Base-by-base conservation (phyloP, 805 yeast genomes). In the Candida sakaeoensis region DNA sequence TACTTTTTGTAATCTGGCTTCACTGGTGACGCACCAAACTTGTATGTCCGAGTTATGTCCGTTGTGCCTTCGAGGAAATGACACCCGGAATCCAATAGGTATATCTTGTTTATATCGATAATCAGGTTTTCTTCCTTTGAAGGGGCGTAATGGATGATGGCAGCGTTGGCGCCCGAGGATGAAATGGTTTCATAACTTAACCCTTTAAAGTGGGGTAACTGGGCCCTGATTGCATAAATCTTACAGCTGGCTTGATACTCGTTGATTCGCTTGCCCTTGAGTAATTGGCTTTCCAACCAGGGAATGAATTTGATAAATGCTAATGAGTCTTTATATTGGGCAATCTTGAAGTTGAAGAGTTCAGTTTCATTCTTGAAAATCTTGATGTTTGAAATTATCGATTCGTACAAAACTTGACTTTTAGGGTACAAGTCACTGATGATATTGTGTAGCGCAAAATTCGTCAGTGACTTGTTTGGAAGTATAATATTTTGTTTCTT, bases 1-100 rank as follows among this genome's bases (percentile, higher is more conserved):
- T 80, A 80, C 47, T 72, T 74, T 55, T 83, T 82, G 46, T 83
- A 84, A 12, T 91, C 86, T 2, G 61, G 58, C 1, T n/a, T n/a
- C n/a, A 50, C 48, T 13, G 59, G 40, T 1, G 51, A 53, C 30
- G 49, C 22, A 8, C 69, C 70, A 55, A 88, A 83, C 57, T 86
- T 91, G 36, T 80, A 61, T 0, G 97, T 88, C 51, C 99, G 74
- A 1, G 99, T 93, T 19, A 91, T 87, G 57, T 93, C 99, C 0
- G 99, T 93, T 0, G 99, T 93, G 8, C 99, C 99, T 54, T 90
- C 96, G 16, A 83, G 58, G 55, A 77, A 91, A 53, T 93, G 99
- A 0, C 93, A 86, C 3, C 99, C 99, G 2, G 95, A 79, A 59
- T 93, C 99, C 44, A 86, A 69, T 46, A 93, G 67, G 50, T 83